Conservation (phyloP, 352 stramenopile genomes). For the Phytophthora nicotianae region DNA sequence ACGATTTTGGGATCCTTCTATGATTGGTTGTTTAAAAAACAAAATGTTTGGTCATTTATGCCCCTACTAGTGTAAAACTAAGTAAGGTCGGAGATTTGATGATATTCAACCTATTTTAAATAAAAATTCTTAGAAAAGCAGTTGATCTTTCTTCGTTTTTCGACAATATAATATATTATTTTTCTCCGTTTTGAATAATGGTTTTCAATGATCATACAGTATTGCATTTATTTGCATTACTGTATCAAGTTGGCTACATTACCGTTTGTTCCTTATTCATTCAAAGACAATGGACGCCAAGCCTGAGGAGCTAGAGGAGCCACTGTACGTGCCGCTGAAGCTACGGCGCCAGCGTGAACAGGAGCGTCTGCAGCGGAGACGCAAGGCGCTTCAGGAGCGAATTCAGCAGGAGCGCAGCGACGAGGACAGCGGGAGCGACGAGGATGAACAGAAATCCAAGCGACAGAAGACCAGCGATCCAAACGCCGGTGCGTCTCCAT, state of each 20-base stretch:
- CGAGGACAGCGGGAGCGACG: constrained; percentile 22
- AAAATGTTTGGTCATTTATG: too few species aligned
- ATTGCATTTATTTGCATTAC: not conserved
- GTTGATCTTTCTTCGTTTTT: too few species aligned
- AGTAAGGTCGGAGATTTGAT: too few species aligned
- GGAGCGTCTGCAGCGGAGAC: constrained; percentile 60
- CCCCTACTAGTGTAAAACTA: too few species aligned
- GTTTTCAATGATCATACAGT: too few species aligned
- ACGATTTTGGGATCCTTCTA: too few species aligned
- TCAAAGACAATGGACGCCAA: constrained; percentile 9
- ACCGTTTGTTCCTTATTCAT: constrained; percentile 2
- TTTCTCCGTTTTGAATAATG: too few species aligned
- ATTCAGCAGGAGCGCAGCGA: constrained; percentile 51
- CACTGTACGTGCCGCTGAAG: constrained; percentile 84
- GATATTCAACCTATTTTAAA: too few species aligned
- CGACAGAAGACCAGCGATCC: constrained; percentile 25
- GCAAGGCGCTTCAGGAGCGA: constrained; percentile 57
- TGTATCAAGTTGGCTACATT: too few species aligned
- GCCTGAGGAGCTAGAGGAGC: constrained; percentile 30
- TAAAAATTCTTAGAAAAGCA: too few species aligned
- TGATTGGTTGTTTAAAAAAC: too few species aligned
- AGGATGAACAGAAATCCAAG: constrained; percentile 16
- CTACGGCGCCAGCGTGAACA: constrained; percentile 73
- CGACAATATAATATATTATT: too few species aligned
- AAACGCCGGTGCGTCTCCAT: constrained; percentile 8